Conservation (phyloP, 371 early-diverging fungal species). For the Gilbertella persicaria region DNA sequence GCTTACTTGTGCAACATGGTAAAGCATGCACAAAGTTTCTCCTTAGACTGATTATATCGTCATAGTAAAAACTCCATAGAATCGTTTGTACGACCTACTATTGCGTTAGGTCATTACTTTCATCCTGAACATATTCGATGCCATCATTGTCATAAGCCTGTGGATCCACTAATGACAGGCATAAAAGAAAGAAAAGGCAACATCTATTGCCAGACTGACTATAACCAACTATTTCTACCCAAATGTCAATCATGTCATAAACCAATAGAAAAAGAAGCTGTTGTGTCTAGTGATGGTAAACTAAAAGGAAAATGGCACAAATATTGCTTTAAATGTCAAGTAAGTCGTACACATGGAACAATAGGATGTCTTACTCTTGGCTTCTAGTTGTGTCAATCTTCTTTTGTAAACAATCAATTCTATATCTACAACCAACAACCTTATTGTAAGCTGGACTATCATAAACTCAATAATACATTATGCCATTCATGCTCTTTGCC, state of each 20-base stretch:
- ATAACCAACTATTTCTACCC: constrained; percentile 54
- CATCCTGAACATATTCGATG: constrained; percentile 65
- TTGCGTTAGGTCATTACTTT: constrained; percentile 57
- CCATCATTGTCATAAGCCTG: constrained; percentile 56
- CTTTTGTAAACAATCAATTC: constrained; percentile 82
- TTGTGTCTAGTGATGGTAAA: constrained; percentile 69
- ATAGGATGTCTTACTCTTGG: constrained; percentile 32
- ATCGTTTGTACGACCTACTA: constrained; percentile 43
- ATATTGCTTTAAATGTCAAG: constrained; percentile 40
- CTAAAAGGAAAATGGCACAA: constrained; percentile 74
- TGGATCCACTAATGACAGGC: constrained; percentile 66
- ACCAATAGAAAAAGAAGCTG: constrained; percentile 69
- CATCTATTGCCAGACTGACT: constrained; percentile 74
- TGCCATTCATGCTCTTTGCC: constrained; percentile 76
- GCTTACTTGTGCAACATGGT: constrained; percentile 46
- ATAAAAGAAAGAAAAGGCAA: constrained; percentile 64
- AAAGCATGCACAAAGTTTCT: constrained; percentile 1
- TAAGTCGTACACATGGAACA: constrained; percentile 10
- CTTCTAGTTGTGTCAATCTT: constrained; percentile 30
- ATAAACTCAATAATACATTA: constrained; percentile 75
- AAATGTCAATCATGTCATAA: constrained; percentile 64
- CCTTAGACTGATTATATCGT: neutral
- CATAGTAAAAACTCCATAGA: constrained; percentile 45
- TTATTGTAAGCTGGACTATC: constrained; percentile 80
- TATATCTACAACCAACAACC: constrained; percentile 79